Base-by-base conservation (phyloP, 2,329 filamentous ascomycete species). In the Cryphonectria naterciae region DNA sequence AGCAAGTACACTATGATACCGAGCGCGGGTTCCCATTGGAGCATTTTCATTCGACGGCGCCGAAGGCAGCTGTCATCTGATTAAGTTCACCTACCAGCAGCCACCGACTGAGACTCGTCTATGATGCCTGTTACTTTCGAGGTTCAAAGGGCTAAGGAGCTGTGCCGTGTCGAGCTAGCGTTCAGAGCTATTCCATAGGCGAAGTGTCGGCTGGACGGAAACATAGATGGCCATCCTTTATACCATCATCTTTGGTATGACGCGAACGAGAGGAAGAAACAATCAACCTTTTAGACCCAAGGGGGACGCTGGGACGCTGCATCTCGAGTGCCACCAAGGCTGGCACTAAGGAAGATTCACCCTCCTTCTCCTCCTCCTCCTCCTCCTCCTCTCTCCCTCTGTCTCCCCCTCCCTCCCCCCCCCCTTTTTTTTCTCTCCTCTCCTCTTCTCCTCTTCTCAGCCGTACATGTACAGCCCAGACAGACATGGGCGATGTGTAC, bases 241-340 rank as follows among this genome's bases (percentile, higher is more conserved):
- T 32, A 58, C 7, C 13, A 28, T 54, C 13, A 19, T 32, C 52
- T 49, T 49, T 46, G 19, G 41, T 43, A 41, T 41, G 25, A 62
- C 66, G 43, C 22, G 62, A 63, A 49, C 46, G 22, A 49, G 43
- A 19, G 8, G 46, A 49, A 49, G 46, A 49, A 49, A 22, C 56
- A 61, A 46, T 37, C n/a, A 25, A 22, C 25, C 56, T 25, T 52
- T 56, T n/a, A 1, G 7, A 49, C 22, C 62, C 37, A n/a, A 56
- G 67, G 28, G 56, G 62, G 35, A 28, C 54, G 52, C 63, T 63
- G 56, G 62, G 35, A 28, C 54, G 52, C 63, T 56, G 63, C 63
- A 32, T 28, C n/a, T 41, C 64, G 58, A 58, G 28, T 46, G n/a
- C 39, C 43, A 64, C 54, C 52, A 37, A 49, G 46, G 46, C 46